Conservation (phyloP, 495 filamentous ascomycete genomes). For the Penicillium lagena region DNA sequence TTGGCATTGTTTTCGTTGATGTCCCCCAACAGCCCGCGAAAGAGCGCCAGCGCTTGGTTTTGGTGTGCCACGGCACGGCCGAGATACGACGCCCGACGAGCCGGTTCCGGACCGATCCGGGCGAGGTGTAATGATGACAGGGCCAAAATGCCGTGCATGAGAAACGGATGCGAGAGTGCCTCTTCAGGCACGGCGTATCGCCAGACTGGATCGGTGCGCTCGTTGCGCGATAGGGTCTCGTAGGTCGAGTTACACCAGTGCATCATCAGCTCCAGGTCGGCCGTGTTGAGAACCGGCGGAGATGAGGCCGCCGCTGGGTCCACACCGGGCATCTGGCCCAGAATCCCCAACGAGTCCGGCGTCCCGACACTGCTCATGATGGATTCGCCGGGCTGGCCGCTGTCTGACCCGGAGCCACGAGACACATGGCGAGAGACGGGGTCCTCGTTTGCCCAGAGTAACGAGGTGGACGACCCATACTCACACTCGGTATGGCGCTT, state of each 20-base stretch:
- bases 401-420: slow-evolving; percentile 15
- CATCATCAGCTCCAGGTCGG: slow-evolving; percentile 38
- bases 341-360: slow-evolving; percentile 20
- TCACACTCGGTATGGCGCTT: slow-evolving; percentile 33
- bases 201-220: slow-evolving; percentile 35
- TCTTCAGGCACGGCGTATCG: slow-evolving; percentile 35
- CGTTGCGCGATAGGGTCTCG: slow-evolving; percentile 22
- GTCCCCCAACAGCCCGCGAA: slow-evolving; percentile 33
- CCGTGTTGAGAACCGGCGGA: slow-evolving; percentile 20
- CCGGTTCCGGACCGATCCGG: slow-evolving; percentile 17
- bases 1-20: slow-evolving; percentile 39
- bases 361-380: slow-evolving; percentile 3
- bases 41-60: slow-evolving; percentile 38
- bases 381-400: slow-evolving; percentile 13
- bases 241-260: slow-evolving; percentile 37
- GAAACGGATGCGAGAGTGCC: slow-evolving; percentile 38
- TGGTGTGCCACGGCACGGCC: slow-evolving; percentile 42
- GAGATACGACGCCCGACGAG: slow-evolving; percentile 20
- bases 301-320: slow-evolving; percentile 3
- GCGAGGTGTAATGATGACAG: slow-evolving; percentile 43
- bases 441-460: slow-evolving; percentile 35
- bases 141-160: slow-evolving; percentile 48
- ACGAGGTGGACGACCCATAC: slow-evolving; percentile 29
- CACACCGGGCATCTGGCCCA: slow-evolving; percentile 15
- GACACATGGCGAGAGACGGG: slow-evolving; percentile 8